Evolutionary conservation across 495 filamentous ascomycete species (phyloP).

Genomic region (Aspergillus heteromorphus): DNA sequence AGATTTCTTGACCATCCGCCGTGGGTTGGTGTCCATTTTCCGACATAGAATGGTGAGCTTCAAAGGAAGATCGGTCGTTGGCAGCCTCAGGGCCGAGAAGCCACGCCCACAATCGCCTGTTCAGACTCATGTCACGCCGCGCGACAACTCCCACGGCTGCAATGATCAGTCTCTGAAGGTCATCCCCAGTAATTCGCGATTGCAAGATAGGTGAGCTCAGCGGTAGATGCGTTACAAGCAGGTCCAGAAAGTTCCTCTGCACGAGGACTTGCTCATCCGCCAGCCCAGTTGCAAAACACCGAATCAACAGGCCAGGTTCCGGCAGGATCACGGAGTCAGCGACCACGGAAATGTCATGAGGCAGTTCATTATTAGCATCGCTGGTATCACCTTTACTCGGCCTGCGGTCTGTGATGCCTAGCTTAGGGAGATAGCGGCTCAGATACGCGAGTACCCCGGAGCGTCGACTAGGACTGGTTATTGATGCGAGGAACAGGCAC

Average conservation of each 20-base stretch:
- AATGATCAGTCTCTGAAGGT: conserved; percentile 73
- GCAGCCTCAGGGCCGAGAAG: conserved; percentile 76
- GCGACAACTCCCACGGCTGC: conserved; percentile 81
- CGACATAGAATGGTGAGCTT: conserved; percentile 44
- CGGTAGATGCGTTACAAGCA: conserved; percentile 86
- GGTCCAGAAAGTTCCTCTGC: conserved; percentile 87
- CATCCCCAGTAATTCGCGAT: conserved; percentile 58
- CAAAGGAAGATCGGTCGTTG: conserved; percentile 36
- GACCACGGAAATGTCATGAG: conserved; percentile 34
- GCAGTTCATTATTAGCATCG: conserved; percentile 17
- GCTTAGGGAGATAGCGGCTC: conserved; percentile 67
- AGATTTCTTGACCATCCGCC: conserved; percentile 34
- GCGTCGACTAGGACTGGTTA: conserved; percentile 78
- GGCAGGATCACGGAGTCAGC: conserved; percentile 79
- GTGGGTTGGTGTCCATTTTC: conserved; percentile 43
- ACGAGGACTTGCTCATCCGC: conserved; percentile 84
- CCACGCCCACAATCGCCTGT: conserved; percentile 94
- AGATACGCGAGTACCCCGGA: conserved; percentile 85
- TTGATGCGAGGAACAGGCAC: conserved; percentile 88
- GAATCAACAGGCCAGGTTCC: conserved; percentile 83
- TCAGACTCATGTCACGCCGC: conserved; percentile 92
- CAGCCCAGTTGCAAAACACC: conserved; percentile 88
- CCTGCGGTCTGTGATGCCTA: conserved; percentile 46
- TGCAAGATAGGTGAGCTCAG: conserved; percentile 82
- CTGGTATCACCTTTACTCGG: conserved; percentile 22